phyloP scores from a whole-genome alignment of 306 rosid species.

The Rosa persica region DNA sequence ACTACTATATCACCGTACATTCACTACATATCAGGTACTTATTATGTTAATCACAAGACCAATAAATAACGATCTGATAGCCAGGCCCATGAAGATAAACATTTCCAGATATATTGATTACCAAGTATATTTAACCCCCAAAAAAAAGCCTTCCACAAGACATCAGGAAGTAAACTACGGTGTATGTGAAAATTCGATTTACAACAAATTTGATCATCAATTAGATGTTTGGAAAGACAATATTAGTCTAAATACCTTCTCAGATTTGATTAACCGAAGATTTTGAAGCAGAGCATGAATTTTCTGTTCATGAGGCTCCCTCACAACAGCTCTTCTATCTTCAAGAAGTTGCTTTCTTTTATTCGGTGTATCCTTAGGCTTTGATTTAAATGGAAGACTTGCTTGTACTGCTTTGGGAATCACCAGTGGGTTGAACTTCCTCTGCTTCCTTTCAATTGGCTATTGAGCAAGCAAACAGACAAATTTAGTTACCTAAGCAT shows the following conservation, averaged over 20 bases:
- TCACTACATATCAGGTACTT: background rate
- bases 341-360: slow-evolving; percentile 50
- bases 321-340: slow-evolving; percentile 62
- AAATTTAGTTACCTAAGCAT: background rate
- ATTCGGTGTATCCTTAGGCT: slow-evolving; percentile 61
- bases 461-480: slow-evolving; percentile 27
- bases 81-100: background rate
- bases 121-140: background rate
- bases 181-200: background rate
- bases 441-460: slow-evolving; percentile 76
- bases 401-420: slow-evolving; percentile 69
- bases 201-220: slow-evolving; percentile 9
- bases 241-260: slow-evolving; percentile 49
- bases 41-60: background rate
- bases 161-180: background rate
- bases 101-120: background rate
- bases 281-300: slow-evolving; percentile 68
- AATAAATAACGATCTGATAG: background rate
- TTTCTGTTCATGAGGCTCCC: slow-evolving; percentile 73
- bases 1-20: background rate
- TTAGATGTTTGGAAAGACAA: slow-evolving; percentile 1
- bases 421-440: slow-evolving; percentile 83
- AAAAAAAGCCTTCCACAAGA: background rate
- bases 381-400: slow-evolving; percentile 70
- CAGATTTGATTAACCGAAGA: slow-evolving; percentile 44